These are phyloP conservation scores for Myxozyma monticola DNA, from an alignment of 805 yeast genomes.

Conservation along the genomic window DNA sequence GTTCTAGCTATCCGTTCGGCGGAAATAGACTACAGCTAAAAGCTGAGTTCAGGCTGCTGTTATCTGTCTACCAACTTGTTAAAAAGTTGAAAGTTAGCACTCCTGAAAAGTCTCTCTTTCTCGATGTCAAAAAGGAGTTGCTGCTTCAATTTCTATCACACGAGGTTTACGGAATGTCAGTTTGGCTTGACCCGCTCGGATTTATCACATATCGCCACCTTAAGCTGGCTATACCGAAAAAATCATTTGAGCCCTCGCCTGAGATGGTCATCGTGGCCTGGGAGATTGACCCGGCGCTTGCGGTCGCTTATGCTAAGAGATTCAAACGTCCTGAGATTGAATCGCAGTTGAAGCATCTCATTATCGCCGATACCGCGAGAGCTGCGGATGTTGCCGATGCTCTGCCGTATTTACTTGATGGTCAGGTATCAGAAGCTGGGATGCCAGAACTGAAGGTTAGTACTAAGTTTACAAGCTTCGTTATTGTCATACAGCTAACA, in stretches of 20 bases:
- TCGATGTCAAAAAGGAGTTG: slow-evolving; percentile 54
- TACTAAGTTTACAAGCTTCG: neutral
- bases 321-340: slow-evolving; percentile 47
- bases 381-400: slow-evolving; percentile 60
- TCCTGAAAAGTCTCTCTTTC: slow-evolving; percentile 23
- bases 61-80: slow-evolving; percentile 48
- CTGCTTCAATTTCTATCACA: slow-evolving; percentile 66
- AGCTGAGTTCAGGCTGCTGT: slow-evolving; percentile 63
- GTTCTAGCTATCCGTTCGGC: slow-evolving; percentile 69
- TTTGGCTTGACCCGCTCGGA: slow-evolving; percentile 73
- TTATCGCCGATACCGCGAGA: slow-evolving; percentile 57
- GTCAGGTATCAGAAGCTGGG: slow-evolving; percentile 25
- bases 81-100: slow-evolving; percentile 23
- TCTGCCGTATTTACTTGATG: slow-evolving; percentile 51
- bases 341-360: slow-evolving; percentile 46
- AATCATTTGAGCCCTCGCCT: slow-evolving; percentile 21
- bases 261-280: slow-evolving; percentile 49
- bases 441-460: slow-evolving; percentile 22
- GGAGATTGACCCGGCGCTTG: slow-evolving; percentile 66
- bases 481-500: neutral
- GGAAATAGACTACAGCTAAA: slow-evolving; percentile 70
- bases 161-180: slow-evolving; percentile 68
- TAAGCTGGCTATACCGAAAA: slow-evolving; percentile 23
- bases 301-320: slow-evolving; percentile 66
- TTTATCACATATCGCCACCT: slow-evolving; percentile 36